These are phyloP conservation scores for Monilinia fructicola DNA, from an alignment of 2,329 filamentous ascomycete genomes.

Conservation along the genomic window DNA sequence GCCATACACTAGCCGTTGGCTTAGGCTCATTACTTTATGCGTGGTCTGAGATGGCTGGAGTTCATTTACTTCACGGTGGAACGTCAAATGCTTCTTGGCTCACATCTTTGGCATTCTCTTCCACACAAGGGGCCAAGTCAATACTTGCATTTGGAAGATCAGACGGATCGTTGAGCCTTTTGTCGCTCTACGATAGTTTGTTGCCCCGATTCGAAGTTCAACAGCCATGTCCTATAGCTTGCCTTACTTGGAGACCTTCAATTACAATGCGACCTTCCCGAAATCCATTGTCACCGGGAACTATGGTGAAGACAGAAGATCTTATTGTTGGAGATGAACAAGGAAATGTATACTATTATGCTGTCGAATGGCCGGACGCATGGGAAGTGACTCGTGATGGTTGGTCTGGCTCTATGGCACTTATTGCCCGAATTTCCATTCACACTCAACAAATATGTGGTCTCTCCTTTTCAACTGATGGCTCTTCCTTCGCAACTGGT, in stretches of 20 bases:
- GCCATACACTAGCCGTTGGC: constrained; percentile 78
- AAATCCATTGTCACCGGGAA: constrained; percentile 47
- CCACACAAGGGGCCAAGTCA: constrained; percentile 66
- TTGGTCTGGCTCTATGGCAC: constrained; percentile 75
- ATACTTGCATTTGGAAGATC: constrained; percentile 85
- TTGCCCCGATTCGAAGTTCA: constrained; percentile 71
- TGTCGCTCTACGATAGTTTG: constrained; percentile 69
- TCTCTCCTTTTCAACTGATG: constrained; percentile 80
- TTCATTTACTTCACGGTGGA: constrained; percentile 54
- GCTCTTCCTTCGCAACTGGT: constrained; percentile 77
- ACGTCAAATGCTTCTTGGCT: constrained; percentile 59
- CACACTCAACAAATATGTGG: constrained; percentile 92
- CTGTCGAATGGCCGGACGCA: constrained; percentile 76
- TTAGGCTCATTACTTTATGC: constrained; percentile 77
- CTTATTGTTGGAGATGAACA: constrained; percentile 81
- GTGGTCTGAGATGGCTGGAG: constrained; percentile 78
- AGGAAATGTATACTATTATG: constrained; percentile 84
- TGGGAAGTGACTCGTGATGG: constrained; percentile 62
- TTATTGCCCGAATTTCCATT: constrained; percentile 73
- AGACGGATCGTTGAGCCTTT: constrained; percentile 72
- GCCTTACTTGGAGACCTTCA: constrained; percentile 76
- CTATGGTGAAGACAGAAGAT: constrained; percentile 70
- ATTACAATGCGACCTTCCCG: constrained; percentile 53
- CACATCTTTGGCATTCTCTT: constrained; percentile 90
- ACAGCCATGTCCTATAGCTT: constrained; percentile 72